Conservation (phyloP, 345 rosid species). For the Abelmoschus esculentus region DNA sequence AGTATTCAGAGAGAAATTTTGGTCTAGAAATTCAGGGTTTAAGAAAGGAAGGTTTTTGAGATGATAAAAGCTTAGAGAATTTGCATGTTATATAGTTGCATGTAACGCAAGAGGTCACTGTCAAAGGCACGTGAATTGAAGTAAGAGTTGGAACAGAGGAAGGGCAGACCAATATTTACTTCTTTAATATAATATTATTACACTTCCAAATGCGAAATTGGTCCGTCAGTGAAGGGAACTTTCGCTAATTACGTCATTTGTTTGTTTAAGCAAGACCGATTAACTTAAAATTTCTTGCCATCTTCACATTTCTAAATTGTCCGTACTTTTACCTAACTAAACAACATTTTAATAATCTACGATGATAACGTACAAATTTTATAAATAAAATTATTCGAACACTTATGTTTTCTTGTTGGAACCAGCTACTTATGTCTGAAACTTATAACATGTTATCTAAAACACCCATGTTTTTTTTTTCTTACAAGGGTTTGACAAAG, state of each 20-base stretch:
- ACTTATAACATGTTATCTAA: background rate
- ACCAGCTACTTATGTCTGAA: background rate
- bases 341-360: no score
- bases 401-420: background rate
- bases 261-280: background rate
- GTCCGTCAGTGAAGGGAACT: background rate
- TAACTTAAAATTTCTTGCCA: no score
- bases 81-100: conserved; percentile 7
- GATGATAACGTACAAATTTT: no score
- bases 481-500: background rate
- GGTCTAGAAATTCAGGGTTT: background rate
- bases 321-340: no score
- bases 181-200: background rate
- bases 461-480: background rate
- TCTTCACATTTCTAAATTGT: no score
- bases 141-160: background rate
- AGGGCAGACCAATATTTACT: background rate
- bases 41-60: no score
- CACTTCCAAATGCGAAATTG: background rate
- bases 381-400: no score
- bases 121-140: conserved; percentile 5
- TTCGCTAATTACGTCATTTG: background rate
- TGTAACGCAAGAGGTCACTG: background rate
- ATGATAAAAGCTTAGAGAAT: background rate
- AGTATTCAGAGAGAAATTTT: background rate